phyloP scores from a whole-genome alignment of 768 basidiomycete genomes.

The Leccinellum luteum region DNA sequence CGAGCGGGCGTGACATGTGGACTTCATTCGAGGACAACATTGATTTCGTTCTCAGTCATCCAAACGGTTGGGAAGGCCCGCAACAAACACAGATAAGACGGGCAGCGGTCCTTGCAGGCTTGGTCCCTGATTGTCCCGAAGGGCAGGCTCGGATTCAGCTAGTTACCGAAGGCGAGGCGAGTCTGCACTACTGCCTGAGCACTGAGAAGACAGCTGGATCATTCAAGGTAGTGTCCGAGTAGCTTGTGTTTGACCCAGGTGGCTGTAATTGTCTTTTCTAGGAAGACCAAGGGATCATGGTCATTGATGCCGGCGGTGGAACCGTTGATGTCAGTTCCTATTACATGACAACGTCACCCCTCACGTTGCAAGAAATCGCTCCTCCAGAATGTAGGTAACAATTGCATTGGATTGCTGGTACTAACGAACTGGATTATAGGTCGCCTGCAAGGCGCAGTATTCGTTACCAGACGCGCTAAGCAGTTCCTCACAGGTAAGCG shows the following conservation, averaged over 20 bases:
- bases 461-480: conserved; percentile 45
- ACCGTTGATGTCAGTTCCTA: conserved; percentile 62
- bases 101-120: conserved; percentile 41
- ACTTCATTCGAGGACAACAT: conserved; percentile 38
- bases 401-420: background rate
- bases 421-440: conserved; percentile 33
- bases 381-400: conserved; percentile 39
- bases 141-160: conserved; percentile 41
- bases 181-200: conserved; percentile 46
- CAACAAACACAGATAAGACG: conserved; percentile 44
- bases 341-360: conserved; percentile 33
- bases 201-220: conserved; percentile 32
- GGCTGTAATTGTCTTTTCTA: conserved; percentile 15
- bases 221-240: conserved; percentile 21
- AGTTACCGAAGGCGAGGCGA: conserved; percentile 54
- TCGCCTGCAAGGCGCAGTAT: conserved; percentile 49
- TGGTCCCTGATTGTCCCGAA: conserved; percentile 35
- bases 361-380: conserved; percentile 48
- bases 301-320: conserved; percentile 64
- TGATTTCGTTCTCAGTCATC: conserved; percentile 47
- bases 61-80: conserved; percentile 47
- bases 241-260: background rate
- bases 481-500: conserved; percentile 38
- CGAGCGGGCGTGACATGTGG: conserved; percentile 42
- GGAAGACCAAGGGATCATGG: conserved; percentile 46